Evolutionary conservation across 257 asterid species (phyloP), one percentile per base, ranked within the genome.

Genomic region (Solanum rostratum): DNA sequence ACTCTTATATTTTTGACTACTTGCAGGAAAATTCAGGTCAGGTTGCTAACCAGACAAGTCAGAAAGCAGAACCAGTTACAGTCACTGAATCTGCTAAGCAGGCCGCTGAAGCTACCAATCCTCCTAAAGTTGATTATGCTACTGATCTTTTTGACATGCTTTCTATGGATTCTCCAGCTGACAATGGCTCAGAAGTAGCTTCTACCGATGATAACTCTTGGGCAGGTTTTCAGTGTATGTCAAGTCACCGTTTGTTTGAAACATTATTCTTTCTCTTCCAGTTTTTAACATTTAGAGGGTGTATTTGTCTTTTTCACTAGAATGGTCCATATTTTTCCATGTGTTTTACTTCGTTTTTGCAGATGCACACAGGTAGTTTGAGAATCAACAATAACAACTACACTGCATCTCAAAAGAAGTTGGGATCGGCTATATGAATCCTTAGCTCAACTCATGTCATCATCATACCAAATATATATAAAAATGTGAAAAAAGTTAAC

Each of bases 171-270:
- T 91, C 82, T 84, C 85, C 97, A 80, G 90, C 79, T 87, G 97
- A 91, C 87, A 91, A 87, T 88, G 90, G 91, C 81, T 82, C 91
- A 10, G 92, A 60, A 79, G 92, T 90, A 84, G 86, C 90, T 59
- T 88, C 97, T 81, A 89, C 91, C 33, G 98, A 94, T 80, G 99
- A 95, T 80, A 90, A 88, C 90, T 13, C 91, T 63, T 95, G 99
- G 99, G 98, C 96, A 81, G 97, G 97, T 85, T 97, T 95, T 86
- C 99, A 95, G 90, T 90, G 99, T 95, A 95, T 30, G 97, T 90
- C 70, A 84, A 81, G 79, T 60, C 43, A 79, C 55, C 18, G 6
- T 62, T 86, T 84, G 20, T 50, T 84, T 69, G 59, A 52, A 76
- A 54, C 45, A 22, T 78, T 16, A 39, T 20, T 15, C 13, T 66